These are phyloP conservation scores for Pestalotiopsis fici DNA, from an alignment of 2,329 filamentous ascomycete genomes.

Conservation along the genomic window DNA sequence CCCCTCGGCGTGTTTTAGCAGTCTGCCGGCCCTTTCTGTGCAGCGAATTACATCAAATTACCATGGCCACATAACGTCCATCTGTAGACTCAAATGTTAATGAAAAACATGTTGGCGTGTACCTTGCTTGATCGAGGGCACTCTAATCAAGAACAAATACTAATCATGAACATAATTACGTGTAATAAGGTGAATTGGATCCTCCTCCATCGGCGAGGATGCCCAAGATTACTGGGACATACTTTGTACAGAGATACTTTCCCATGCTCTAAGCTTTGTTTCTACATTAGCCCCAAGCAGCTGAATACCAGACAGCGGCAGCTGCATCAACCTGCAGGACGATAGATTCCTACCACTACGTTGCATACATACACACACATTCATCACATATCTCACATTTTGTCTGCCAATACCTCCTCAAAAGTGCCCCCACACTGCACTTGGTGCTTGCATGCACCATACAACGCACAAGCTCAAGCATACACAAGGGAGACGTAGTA, in stretches of 20 bases:
- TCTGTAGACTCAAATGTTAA: background rate
- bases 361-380: background rate
- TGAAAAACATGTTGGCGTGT: background rate
- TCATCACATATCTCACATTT: background rate
- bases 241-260: too few species aligned
- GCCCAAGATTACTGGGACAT: background rate
- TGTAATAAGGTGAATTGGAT: too few species aligned
- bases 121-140: too few species aligned
- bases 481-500: too few species aligned
- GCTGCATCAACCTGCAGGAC: background rate
- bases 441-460: background rate
- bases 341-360: background rate
- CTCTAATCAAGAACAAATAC: too few species aligned
- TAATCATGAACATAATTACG: too few species aligned
- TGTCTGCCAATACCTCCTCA: too few species aligned
- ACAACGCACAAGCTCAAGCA: background rate
- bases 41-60: background rate
- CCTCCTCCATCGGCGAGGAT: too few species aligned
- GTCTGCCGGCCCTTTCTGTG: background rate
- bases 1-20: background rate
- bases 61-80: background rate
- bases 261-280: background rate
- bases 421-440: background rate
- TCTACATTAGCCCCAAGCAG: background rate
- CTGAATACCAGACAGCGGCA: background rate